Conservation (phyloP, 257 asterid genomes). For the Cordia subcordata region DNA sequence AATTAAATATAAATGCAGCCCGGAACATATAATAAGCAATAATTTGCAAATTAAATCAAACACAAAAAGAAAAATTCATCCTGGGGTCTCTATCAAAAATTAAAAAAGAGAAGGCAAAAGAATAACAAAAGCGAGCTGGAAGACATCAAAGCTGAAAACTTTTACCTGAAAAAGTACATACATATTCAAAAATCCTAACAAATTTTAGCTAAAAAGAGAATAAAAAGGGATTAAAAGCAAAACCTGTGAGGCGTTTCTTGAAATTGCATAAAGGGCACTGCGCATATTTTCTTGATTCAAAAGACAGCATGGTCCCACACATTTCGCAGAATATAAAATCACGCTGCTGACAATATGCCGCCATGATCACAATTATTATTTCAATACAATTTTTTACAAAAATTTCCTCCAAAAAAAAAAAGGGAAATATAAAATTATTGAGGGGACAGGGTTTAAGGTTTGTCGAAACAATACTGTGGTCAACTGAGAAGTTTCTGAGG, state of each 20-base stretch:
- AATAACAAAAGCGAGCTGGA: too few relatives aligned
- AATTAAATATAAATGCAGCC: neutral
- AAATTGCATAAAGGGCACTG: constrained; percentile 53
- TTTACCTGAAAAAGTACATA: neutral
- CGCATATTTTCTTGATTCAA: constrained; percentile 33
- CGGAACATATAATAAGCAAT: too few relatives aligned
- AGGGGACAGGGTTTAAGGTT: neutral
- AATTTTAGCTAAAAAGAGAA: too few relatives aligned
- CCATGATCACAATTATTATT: constrained; percentile 7
- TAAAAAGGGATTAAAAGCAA: neutral
- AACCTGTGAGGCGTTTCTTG: constrained; percentile 51
- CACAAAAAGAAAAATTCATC: too few relatives aligned
- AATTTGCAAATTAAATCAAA: too few relatives aligned
- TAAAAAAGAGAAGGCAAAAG: too few relatives aligned
- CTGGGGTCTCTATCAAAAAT: too few relatives aligned
- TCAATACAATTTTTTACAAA: neutral
- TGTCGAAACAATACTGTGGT: too few relatives aligned
- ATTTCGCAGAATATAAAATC: constrained; percentile 81
- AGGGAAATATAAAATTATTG: neutral
- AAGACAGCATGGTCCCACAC: constrained; percentile 63
- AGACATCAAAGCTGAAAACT: too few relatives aligned
- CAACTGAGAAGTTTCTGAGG: too few relatives aligned
- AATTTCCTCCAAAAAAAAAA: neutral
- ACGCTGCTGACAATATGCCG: constrained; percentile 56
- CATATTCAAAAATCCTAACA: neutral